Evolutionary conservation across 768 basidiomycete genomes (phyloP), one percentile per base, ranked within the genome.

Genomic region (Lentinula sp.): DNA sequence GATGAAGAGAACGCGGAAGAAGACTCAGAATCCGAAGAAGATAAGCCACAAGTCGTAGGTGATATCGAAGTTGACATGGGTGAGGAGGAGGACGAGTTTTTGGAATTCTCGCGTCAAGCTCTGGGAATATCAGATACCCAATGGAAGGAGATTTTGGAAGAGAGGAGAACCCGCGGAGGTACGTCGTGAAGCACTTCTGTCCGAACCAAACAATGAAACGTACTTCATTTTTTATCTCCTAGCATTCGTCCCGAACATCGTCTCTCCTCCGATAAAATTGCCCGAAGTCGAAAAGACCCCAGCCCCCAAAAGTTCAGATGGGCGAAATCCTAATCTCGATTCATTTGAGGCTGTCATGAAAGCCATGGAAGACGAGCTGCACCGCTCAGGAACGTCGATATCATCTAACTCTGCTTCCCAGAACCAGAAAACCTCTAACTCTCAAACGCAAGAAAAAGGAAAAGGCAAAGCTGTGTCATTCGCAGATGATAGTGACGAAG

Each of bases 291-390:
- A 59, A 32, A 31, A 48, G 10, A 32, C 57, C 37, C 32, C 40
- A 43, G 7, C 56, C 18, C 28, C 32, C 4, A 28, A 32, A 23
- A 59, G 5, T 2, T 15, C 45, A 8, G 46, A 37, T 37, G 45
- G 75, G 57, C 70, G 73, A 6, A 90, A 94, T 70, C 83, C 86
- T 3, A 84, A 87, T 51, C 79, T 98, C 21, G 84, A 95, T 70
- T 95, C 94, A 0, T 98, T 99, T 64, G 97, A 99, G 69, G 84
- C 89, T 1, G 92, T 98, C 35, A 98, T 98, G 97, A 83, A 84
- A 68, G 94, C 94, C 2, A 92, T 98, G 88, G 97, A 99, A 66
- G 82, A 77, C 16, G 91, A 97, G 66, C 78, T 99, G 34, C 78
- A 77, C 18, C 82, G 78, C 15, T 70, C 75, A 49, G 78, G 75